Base-by-base conservation (phyloP, 768 basidiomycete species). In the Trametes sanguinea region DNA sequence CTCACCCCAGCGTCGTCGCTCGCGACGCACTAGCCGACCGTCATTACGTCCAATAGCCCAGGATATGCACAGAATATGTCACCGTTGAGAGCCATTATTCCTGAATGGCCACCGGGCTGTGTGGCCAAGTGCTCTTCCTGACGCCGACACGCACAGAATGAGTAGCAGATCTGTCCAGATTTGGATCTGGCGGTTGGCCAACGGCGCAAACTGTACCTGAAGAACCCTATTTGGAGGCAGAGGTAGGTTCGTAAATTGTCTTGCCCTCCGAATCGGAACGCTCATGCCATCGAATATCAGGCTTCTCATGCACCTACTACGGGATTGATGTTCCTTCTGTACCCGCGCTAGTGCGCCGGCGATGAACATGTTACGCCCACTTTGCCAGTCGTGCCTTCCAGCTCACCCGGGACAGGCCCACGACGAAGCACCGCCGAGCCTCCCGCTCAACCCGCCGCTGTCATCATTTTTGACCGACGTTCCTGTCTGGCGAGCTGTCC, bases 201-300 rank as follows among this genome's bases (percentile, higher is more conserved):
- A 27, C 9, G 42, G 8, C 42, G 7, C 58, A 44, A 56, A 35
- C 51, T 64, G 63, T 64, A 59, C 63, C 54, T 64, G 47, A 32
- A 50, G 48, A 30, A 27, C 11, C 29, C 13, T 11, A 17, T 9
- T 6, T 11, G 13, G 58, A 44, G 27, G 17, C 37, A 17, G 17
- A 37, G 51, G 58, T 30, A 57, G 32, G 40, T 64, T 48, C 43
- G 43, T 30, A 43, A 46, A 50, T 51, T 56, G 40, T 40, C 62
- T 45, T n/a, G 44, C 48, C 57, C 58, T 64, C 58, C 63, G 63
- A 39, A 30, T 52, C 63, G 63, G 63, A 60, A 51, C 43, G 59
- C 63, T 60, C 39, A 60, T 56, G 52, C 51, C 57, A 58, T 59
- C 46, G 44, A 32, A 16, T 37, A 62, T 57, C 62, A 58, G 37